Evolutionary conservation across 1,284 basidiomycete genomes (phyloP).

Genomic region (Waitea zeae): DNA sequence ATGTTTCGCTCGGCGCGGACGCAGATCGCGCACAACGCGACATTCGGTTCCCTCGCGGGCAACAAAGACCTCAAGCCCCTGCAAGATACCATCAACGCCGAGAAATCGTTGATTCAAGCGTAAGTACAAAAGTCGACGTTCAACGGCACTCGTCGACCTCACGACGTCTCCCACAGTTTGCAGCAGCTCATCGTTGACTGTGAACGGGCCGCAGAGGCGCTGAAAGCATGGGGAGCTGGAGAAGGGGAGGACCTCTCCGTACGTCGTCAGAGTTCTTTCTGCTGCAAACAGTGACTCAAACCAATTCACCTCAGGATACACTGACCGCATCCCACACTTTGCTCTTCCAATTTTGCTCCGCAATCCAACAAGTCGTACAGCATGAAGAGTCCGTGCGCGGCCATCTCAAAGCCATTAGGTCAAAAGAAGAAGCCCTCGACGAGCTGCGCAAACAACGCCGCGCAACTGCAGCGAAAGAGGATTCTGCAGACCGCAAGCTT

Average conservation of each 20-base stretch:
- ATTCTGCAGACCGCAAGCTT: constrained; percentile 80
- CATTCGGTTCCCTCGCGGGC: constrained; percentile 55
- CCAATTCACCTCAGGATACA: constrained; percentile 65
- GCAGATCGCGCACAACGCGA: constrained; percentile 75
- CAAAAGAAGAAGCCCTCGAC: constrained; percentile 73
- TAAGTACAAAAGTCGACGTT: constrained; percentile 18
- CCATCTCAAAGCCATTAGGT: constrained; percentile 63
- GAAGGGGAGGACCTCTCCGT: constrained; percentile 83
- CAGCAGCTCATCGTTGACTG: constrained; percentile 53
- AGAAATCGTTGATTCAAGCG: constrained; percentile 70
- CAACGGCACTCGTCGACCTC: not conserved
- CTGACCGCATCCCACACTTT: constrained; percentile 58
- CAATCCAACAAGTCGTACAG: constrained; percentile 48
- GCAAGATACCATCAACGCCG: constrained; percentile 79
- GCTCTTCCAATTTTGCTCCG: constrained; percentile 50
- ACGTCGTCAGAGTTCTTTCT: constrained; percentile 6
- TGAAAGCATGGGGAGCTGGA: constrained; percentile 64
- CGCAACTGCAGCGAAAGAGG: constrained; percentile 54
- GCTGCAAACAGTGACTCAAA: no score
- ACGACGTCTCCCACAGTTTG: constrained; percentile 20
- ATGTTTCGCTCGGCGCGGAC: constrained; percentile 66
- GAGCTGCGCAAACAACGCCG: constrained; percentile 60
- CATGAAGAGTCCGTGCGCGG: constrained; percentile 65
- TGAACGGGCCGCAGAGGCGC: constrained; percentile 54
- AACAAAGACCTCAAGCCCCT: constrained; percentile 72